Base-by-base conservation (phyloP, 495 filamentous ascomycete species). In the Chaetomium cochliodes region DNA sequence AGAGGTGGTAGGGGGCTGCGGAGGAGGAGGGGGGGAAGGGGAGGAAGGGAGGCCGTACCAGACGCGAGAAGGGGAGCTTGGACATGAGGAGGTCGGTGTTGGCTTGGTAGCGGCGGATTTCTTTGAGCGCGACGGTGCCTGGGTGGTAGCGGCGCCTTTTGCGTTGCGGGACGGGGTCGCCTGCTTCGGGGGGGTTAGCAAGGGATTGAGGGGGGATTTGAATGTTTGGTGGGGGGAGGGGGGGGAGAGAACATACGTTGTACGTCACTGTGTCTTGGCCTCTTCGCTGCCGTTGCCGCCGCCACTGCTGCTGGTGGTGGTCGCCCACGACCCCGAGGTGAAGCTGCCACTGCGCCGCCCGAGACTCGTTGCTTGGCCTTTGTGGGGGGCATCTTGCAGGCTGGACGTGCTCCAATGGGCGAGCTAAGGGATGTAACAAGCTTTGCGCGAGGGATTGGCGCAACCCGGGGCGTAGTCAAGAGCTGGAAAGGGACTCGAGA, bases 91-190 rank as follows among this genome's bases (percentile, higher is more conserved):
- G 81, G 63, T 97, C 92, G 47, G 90, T 96, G 51, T 80, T 86
- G 71, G 84, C 85, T 77, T 97, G 93, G 72, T 94, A 92, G 69
- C 82, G 82, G 54, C 92, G 83, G 73, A 97, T 97, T 79, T 97
- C 93, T 68, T 86, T 86, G 18, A 97, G 79, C 2, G 93, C 93
- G 20, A 89, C 74, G 1, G 92, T 96, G 62, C 93, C 93, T 3
- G 93, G 93, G 62, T 82, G 88, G 75, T 93, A 97, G 68, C 93
- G 86, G 63, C 82, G 86, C 62, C 79, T 86, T 23, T 81, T 82
- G 58, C 80, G 81, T 54, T 78, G 75, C 11, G 89, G 90, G 56
- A 88, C 79, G 42, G 88, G 88, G 66, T 93, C 89, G 44, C 88
- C 90, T 65, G 89, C 90, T 92, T 63, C 2, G 23, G 47, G 56